Evolutionary conservation across 2,329 filamentous ascomycete genomes (phyloP).

Genomic region (Cryphonectria radicalis): DNA sequence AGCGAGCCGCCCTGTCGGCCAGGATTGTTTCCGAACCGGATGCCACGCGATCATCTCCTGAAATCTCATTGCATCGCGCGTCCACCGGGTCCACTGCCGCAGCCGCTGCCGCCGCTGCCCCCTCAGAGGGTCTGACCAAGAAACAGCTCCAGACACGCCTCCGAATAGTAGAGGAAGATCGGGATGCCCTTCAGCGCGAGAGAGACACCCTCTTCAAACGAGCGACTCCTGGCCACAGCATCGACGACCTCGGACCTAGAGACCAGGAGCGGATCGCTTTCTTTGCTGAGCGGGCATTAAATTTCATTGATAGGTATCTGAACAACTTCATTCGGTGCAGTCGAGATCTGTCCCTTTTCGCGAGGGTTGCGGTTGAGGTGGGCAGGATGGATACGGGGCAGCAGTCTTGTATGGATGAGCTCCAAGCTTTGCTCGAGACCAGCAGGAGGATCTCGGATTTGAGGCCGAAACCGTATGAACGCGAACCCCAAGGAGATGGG

Average conservation of each 20-base stretch:
- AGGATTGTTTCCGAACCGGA: not conserved
- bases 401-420: constrained; percentile 1
- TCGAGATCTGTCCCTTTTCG: not conserved
- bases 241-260: not conserved
- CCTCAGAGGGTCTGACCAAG: not conserved
- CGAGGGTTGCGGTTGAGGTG: not conserved
- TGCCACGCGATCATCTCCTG: not conserved
- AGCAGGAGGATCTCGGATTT: not conserved
- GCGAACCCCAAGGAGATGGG: not conserved
- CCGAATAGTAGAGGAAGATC: not conserved
- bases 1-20: not conserved
- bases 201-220: not conserved
- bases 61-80: not conserved
- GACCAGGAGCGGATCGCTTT: not conserved
- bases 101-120: not conserved
- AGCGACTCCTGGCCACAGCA: not conserved
- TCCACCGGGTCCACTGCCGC: not conserved
- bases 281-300: not conserved
- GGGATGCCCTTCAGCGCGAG: not conserved
- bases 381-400: not conserved
- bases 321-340: not conserved
- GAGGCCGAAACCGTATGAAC: not conserved
- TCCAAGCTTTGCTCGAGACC: constrained; percentile 1
- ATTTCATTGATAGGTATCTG: not conserved
- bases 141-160: constrained; percentile 7